phyloP scores from a whole-genome alignment of 2,329 filamentous ascomycete species.

The Mariannaea sp. region DNA sequence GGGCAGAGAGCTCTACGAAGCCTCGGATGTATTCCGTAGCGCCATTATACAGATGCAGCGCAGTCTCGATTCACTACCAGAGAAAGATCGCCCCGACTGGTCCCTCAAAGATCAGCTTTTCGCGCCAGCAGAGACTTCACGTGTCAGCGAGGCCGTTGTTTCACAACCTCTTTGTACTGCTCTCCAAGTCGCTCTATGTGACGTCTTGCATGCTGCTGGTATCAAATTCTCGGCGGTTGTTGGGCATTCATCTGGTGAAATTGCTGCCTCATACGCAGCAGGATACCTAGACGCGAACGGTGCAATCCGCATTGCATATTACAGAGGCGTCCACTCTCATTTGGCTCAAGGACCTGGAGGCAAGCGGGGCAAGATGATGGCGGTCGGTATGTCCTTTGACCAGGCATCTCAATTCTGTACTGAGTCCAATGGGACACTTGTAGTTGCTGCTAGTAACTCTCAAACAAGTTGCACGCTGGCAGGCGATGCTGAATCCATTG shows the following conservation, averaged over 20 bases:
- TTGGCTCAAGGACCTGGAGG: too few relatives aligned
- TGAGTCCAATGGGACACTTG: conserved; percentile 27
- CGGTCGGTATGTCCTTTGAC: conserved; percentile 29
- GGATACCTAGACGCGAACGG: conserved; percentile 43
- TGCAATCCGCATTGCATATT: conserved; percentile 34
- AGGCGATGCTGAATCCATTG: conserved; percentile 39
- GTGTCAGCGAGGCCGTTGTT: conserved; percentile 32
- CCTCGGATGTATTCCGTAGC: conserved; percentile 12
- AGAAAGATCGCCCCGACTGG: conserved; percentile 38
- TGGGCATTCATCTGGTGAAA: conserved; percentile 57
- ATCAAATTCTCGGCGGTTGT: conserved; percentile 45
- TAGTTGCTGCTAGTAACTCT: conserved; percentile 36
- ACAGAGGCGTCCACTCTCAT: conserved; percentile 16
- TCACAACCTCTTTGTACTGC: conserved; percentile 42
- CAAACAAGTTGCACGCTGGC: conserved; percentile 34
- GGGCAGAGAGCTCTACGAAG: conserved; percentile 36
- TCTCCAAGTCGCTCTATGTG: conserved; percentile 37
- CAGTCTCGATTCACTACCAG: too few relatives aligned
- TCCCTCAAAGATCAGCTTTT: conserved; percentile 9
- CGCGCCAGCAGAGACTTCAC: background rate
- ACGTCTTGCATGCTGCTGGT: conserved; percentile 37
- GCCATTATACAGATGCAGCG: too few relatives aligned
- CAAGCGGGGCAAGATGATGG: too few relatives aligned
- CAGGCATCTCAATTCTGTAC: conserved; percentile 16
- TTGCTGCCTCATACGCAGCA: conserved; percentile 55